Conservation (phyloP, 2,329 filamentous ascomycete genomes). For the Diaporthe australafricana region DNA sequence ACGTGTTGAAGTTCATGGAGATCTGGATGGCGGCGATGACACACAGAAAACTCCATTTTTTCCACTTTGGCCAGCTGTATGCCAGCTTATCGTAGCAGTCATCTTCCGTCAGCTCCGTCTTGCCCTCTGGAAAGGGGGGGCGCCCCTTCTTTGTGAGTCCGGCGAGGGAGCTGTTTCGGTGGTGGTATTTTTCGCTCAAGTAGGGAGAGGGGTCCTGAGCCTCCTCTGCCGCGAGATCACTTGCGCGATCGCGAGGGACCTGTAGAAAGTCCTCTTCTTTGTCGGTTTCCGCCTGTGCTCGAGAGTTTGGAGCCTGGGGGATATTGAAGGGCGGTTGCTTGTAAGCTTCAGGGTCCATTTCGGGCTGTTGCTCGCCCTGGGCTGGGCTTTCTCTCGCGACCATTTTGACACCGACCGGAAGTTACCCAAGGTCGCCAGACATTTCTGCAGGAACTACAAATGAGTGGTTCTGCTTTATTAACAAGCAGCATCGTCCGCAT, state of each 20-base stretch:
- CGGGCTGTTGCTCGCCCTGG: too few species aligned
- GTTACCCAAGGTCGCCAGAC: too few species aligned
- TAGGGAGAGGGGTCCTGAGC: background rate
- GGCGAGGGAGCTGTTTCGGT: constrained; percentile 8
- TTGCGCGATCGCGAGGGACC: background rate
- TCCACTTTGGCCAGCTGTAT: constrained; percentile 55
- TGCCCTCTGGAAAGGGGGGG: constrained; percentile 40
- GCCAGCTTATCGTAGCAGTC: constrained; percentile 60
- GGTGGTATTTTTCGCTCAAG: background rate
- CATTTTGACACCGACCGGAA: too few species aligned
- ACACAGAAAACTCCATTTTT: constrained; percentile 64
- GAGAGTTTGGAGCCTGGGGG: background rate
- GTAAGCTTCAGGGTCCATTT: background rate
- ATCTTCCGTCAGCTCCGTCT: constrained; percentile 56
- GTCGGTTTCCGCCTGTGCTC: background rate
- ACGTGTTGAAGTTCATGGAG: constrained; percentile 68
- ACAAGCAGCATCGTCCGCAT: too few species aligned
- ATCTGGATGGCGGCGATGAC: constrained; percentile 65
- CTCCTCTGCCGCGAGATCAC: background rate
- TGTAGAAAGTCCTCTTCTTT: constrained; percentile 4
- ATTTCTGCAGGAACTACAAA: too few species aligned
- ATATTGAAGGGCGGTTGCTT: constrained; percentile 16
- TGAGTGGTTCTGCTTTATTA: too few species aligned
- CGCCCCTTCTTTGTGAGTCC: background rate
- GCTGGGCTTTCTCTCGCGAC: too few species aligned